Evolutionary conservation across 192 early-diverging fungal species (phyloP).

Genomic region (Linnemannia hyalina): DNA sequence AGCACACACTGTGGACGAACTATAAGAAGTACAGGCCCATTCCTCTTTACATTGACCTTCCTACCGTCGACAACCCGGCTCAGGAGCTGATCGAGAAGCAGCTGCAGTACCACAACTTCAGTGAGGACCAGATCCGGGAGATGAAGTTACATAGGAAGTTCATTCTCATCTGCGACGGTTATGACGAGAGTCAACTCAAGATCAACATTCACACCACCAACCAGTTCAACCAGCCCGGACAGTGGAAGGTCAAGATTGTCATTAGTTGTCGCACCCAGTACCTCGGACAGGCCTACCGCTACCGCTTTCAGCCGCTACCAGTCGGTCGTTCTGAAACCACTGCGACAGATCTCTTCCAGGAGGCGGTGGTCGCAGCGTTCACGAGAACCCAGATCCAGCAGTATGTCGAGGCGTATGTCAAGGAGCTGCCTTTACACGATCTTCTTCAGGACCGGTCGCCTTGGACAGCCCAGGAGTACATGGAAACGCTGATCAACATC

Average conservation of each 20-base stretch:
- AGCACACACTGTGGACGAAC: too few species aligned
- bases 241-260: background rate
- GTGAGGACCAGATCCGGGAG: too few species aligned
- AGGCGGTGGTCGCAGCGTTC: background rate
- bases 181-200: background rate
- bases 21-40: too few species aligned
- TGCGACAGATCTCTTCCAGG: background rate
- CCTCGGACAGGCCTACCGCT: background rate
- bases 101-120: too few species aligned
- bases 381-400: background rate
- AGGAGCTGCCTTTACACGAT: background rate
- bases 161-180: conserved; percentile 1
- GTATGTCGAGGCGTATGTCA: background rate
- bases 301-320: background rate
- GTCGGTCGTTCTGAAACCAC: too few species aligned
- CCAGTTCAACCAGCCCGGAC: background rate
- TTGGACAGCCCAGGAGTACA: background rate
- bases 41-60: too few species aligned
- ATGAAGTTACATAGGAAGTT: background rate
- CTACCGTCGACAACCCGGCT: too few species aligned
- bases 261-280: background rate
- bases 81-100: too few species aligned
- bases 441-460: background rate
- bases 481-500: background rate
- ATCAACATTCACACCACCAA: background rate